Evolutionary conservation across 371 early-diverging fungal species (phyloP).

Genomic region (Mucor piriformis): DNA sequence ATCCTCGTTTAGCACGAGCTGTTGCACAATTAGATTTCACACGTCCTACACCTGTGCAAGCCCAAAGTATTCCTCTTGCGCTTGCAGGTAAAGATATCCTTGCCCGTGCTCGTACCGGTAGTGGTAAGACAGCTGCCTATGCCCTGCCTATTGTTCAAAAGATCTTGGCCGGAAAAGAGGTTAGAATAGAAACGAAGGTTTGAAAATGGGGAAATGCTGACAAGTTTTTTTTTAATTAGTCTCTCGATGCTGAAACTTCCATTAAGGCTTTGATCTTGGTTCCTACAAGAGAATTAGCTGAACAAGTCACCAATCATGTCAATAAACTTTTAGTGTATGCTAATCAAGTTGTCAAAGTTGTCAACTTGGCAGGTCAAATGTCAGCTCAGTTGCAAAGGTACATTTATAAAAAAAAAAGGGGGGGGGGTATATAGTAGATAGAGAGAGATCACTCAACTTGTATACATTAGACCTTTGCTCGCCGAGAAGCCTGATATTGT

Average conservation of each 20-base stretch:
- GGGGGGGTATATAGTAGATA: background rate
- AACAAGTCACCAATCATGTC: conserved; percentile 84
- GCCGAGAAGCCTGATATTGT: conserved; percentile 86
- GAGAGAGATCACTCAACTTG: background rate
- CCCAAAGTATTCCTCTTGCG: conserved; percentile 92
- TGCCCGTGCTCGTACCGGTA: conserved; percentile 98
- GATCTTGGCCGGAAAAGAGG: conserved; percentile 75
- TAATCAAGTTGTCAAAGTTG: conserved; percentile 63
- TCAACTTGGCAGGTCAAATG: conserved; percentile 75
- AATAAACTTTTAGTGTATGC: conserved; percentile 76
- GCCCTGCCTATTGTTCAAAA: conserved; percentile 93
- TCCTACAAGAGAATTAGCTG: conserved; percentile 96
- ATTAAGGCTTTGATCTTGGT: conserved; percentile 77
- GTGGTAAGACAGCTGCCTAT: conserved; percentile 99
- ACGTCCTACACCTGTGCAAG: conserved; percentile 94
- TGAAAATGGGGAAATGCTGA: background rate
- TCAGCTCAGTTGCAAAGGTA: conserved; percentile 68
- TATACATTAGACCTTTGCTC: conserved; percentile 68
- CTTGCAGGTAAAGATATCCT: conserved; percentile 95
- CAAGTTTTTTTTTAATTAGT: conserved; percentile 3
- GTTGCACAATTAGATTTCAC: conserved; percentile 77
- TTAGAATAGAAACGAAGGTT: conserved; percentile 11
- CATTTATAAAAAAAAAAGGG: background rate
- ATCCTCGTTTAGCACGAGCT: conserved; percentile 86
- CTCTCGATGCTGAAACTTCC: conserved; percentile 21